A percentile compares a stretch with the other conserved stretches of the same genome.
phyloP scores from a whole-genome alignment of 2,329 filamentous ascomycete species.

The Emericellopsis cladophorae region DNA sequence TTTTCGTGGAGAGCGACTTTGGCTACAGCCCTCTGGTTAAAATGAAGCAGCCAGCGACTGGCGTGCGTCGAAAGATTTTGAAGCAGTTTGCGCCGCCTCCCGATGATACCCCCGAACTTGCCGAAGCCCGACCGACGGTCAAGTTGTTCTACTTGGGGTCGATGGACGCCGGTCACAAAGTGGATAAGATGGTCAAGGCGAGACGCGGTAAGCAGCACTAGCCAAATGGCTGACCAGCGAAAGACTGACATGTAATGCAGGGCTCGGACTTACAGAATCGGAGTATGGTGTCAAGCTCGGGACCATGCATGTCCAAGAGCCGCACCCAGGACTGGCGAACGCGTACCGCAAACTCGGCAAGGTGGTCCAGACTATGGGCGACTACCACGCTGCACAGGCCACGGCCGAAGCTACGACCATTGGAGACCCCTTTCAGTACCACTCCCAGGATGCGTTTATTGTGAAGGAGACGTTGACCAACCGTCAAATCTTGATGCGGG shows the following conservation, averaged over 20 bases:
- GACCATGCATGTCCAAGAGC: conserved; percentile 79
- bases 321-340: conserved; percentile 73
- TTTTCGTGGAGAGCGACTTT: conserved; percentile 98
- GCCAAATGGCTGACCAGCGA: not conserved
- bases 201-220: conserved; percentile 54
- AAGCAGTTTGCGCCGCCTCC: conserved; percentile 98
- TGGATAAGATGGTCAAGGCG: conserved; percentile 86
- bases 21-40: conserved; percentile 93
- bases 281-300: conserved; percentile 88
- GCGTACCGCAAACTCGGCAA: conserved; percentile 94
- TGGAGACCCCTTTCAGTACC: conserved; percentile 86
- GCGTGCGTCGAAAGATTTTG: conserved; percentile 84
- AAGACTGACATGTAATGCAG: conserved; percentile 31
- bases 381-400: conserved; percentile 91
- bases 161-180: conserved; percentile 95
- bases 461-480: conserved; percentile 98
- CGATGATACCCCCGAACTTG: conserved; percentile 90
- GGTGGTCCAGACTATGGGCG: conserved; percentile 82
- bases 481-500: conserved; percentile 87
- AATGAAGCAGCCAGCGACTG: conserved; percentile 93
- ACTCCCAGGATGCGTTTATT: conserved; percentile 91
- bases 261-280: conserved; percentile 79
- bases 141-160: conserved; percentile 92
- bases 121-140: conserved; percentile 77
- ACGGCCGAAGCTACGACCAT: conserved; percentile 93